phyloP scores from a whole-genome alignment of 352 stramenopile species.

The Ophiocytium majus region DNA sequence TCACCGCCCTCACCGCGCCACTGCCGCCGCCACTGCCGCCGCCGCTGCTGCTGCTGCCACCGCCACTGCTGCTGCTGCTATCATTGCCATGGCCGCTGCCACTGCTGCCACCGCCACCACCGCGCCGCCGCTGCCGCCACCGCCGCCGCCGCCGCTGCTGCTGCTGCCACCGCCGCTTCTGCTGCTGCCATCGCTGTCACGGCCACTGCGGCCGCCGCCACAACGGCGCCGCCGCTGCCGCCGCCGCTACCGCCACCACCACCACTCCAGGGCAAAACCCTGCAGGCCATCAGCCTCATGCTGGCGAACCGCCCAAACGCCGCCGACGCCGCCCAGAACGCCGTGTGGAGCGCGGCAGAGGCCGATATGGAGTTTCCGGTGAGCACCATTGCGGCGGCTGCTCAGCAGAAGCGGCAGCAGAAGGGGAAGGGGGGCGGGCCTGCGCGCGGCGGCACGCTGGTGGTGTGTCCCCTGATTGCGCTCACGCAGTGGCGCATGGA shows the following conservation, averaged over 20 bases:
- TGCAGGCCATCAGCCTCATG: slow-evolving; percentile 94
- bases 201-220: background rate
- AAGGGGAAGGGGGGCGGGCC: too few species aligned
- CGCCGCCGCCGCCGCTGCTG: background rate
- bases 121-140: background rate
- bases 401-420: too few species aligned
- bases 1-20: too few species aligned
- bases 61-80: too few species aligned
- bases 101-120: background rate
- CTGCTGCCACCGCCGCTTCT: background rate
- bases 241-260: background rate
- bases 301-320: slow-evolving; percentile 78
- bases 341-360: slow-evolving; percentile 62
- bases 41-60: too few species aligned
- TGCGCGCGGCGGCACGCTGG: slow-evolving; percentile 79
- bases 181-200: background rate
- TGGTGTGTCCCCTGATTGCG: slow-evolving; percentile 94
- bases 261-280: slow-evolving; percentile 78
- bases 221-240: background rate
- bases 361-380: slow-evolving; percentile 38
- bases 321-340: slow-evolving; percentile 60
- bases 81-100: too few species aligned
- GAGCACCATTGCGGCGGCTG: slow-evolving; percentile 18
- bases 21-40: too few species aligned
- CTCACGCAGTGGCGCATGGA: slow-evolving; percentile 88